Conservation (phyloP, 2,329 filamentous ascomycete species). For the Calonectria naviculata region DNA sequence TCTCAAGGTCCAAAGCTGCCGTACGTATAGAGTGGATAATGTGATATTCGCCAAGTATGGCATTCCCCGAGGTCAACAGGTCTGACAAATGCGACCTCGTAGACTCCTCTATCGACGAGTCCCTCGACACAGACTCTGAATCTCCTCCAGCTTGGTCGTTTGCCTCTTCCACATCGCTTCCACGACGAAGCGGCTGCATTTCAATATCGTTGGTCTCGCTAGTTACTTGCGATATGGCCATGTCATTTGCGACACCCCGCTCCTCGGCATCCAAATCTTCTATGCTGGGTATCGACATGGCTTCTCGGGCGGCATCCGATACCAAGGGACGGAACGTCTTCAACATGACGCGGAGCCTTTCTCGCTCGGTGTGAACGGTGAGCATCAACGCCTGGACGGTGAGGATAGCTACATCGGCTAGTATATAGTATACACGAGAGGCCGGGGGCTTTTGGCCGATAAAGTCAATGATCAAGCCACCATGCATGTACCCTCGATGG, state of each 20-base stretch:
- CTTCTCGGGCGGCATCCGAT: slow-evolving; percentile 42
- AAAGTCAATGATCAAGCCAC: slow-evolving; percentile 75
- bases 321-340: slow-evolving; percentile 51
- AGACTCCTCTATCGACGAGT: slow-evolving; percentile 41
- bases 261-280: slow-evolving; percentile 70
- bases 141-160: slow-evolving; percentile 39
- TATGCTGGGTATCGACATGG: slow-evolving; percentile 41
- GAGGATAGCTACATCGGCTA: slow-evolving; percentile 67
- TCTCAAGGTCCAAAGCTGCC: slow-evolving; percentile 58
- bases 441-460: slow-evolving; percentile 73
- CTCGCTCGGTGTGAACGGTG: slow-evolving; percentile 69
- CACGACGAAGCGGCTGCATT: slow-evolving; percentile 49
- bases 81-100: slow-evolving; percentile 56
- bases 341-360: slow-evolving; percentile 63
- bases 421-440: slow-evolving; percentile 65
- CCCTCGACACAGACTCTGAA: slow-evolving; percentile 39
- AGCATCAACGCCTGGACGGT: slow-evolving; percentile 73
- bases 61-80: slow-evolving; percentile 66
- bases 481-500: slow-evolving; percentile 73
- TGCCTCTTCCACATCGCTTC: slow-evolving; percentile 36
- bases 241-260: slow-evolving; percentile 59
- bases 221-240: slow-evolving; percentile 46
- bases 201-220: slow-evolving; percentile 58
- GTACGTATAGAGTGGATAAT: slow-evolving; percentile 60
- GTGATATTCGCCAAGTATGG: slow-evolving; percentile 64